A percentile compares a stretch with the other conserved stretches of the same genome.
phyloP scores from a whole-genome alignment of 495 filamentous ascomycete genomes.

The Evernia prunastri region DNA sequence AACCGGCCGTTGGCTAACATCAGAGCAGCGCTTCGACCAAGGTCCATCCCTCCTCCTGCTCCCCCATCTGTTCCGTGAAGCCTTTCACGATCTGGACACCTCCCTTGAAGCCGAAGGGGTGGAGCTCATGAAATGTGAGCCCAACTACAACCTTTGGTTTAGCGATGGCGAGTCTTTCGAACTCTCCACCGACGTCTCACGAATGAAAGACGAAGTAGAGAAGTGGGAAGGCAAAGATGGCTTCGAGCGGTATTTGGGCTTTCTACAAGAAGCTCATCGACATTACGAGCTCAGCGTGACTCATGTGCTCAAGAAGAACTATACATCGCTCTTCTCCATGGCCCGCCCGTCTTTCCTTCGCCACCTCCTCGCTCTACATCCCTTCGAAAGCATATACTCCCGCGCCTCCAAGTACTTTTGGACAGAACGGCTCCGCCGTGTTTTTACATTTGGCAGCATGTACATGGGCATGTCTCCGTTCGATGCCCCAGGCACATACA shows the following conservation, averaged over 20 bases:
- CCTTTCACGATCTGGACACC: slow-evolving; percentile 58
- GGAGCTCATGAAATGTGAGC: slow-evolving; percentile 58
- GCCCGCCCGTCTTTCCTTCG: slow-evolving; percentile 44
- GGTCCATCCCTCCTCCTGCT: slow-evolving; percentile 64
- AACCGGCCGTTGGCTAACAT: slow-evolving; percentile 12
- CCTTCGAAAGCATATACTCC: slow-evolving; percentile 56
- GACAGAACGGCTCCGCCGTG: slow-evolving; percentile 57
- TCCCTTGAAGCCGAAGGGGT: slow-evolving; percentile 52
- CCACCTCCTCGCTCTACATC: slow-evolving; percentile 51
- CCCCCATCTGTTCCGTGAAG: slow-evolving; percentile 56
- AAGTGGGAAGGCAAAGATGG: slow-evolving; percentile 58
- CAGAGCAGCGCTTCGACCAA: slow-evolving; percentile 59
- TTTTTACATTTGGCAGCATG: slow-evolving; percentile 70
- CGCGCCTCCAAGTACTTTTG: slow-evolving; percentile 56
- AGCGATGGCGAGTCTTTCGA: slow-evolving; percentile 52
- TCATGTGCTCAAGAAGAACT: slow-evolving; percentile 58
- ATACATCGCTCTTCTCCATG: slow-evolving; percentile 49
- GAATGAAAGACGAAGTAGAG: slow-evolving; percentile 63
- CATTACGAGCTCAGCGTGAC: slow-evolving; percentile 58
- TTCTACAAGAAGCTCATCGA: slow-evolving; percentile 53
- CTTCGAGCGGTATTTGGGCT: slow-evolving; percentile 54
- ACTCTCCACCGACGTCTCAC: slow-evolving; percentile 52
- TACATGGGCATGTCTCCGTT: slow-evolving; percentile 73
- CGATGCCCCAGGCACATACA: slow-evolving; percentile 66
- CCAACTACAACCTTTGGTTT: slow-evolving; percentile 66